Base-by-base conservation (phyloP, 2,329 filamentous ascomycete species). In the Botrytis elliptica region DNA sequence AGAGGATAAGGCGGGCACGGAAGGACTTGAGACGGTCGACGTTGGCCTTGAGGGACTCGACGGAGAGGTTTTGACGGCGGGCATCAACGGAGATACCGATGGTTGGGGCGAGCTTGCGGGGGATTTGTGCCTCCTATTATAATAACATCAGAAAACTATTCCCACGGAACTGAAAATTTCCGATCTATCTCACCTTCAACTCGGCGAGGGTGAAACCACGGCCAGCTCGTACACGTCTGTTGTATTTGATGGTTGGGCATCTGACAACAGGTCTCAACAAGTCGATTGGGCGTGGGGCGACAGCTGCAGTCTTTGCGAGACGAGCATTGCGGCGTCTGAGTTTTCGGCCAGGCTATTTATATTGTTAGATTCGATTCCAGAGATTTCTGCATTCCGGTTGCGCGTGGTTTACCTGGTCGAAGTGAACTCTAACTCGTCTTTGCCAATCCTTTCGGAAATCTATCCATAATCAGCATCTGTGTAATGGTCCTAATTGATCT, bases 371-470 rank as follows among this genome's bases (percentile, higher is more conserved):
- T 77, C 79, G 76, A 79, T 78, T 76, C 76, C 79, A 84, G 70
- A 76, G 38, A 71, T 69, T 71, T 62, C 64, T 73, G 29, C 72
- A 67, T 44, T 59, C 72, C 66, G 55, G 80, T 64, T 75, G 74
- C 75, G 74, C 77, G 79, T 77, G 25, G 76, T 76, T 88, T 95
- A 97, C 95, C 94, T 98, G 96, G 90, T 99, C 94, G 89, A 99
- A 99, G 91, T 99, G 96, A 87, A 93, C 93, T 88, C 94, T 93
- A 85, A 99, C 96, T 88, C 95, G 93, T 88, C 94, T 93, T 88
- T 98, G 95, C 96, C 96, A 99, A 90, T 99, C 95, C 94, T 97
- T 98, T 88, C 94, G 95, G 93, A 97, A 97, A 86, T 98, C 93
- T 96, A 83, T 77, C 79, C 80, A 73, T 73, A 74, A 77, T 83